phyloP scores from a whole-genome alignment of 441 rosid genomes.

The Pelargonium cotyledonis region DNA sequence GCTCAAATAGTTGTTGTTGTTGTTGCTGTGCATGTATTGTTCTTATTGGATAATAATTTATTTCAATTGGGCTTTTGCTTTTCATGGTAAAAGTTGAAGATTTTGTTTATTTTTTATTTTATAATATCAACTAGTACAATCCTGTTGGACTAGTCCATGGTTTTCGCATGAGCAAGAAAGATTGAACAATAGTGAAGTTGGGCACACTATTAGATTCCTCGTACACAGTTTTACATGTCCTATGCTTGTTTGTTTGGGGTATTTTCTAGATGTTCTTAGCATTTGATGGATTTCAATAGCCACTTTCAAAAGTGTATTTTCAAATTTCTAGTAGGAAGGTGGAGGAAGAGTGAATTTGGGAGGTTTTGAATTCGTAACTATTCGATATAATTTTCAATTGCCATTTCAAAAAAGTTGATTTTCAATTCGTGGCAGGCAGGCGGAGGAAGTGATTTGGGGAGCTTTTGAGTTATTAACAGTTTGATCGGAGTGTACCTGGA shows the following conservation, averaged over 20 bases:
- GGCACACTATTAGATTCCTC: background rate
- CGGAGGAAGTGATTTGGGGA: background rate
- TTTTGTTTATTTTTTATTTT: background rate
- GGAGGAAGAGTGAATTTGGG: background rate
- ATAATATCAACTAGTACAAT: background rate
- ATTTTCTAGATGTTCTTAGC: background rate
- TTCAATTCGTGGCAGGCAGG: background rate
- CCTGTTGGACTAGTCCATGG: background rate
- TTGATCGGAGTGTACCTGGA: background rate
- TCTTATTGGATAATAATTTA: background rate
- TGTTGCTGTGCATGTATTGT: background rate
- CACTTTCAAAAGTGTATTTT: background rate
- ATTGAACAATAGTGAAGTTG: background rate
- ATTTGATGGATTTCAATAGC: background rate
- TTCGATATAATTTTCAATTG: background rate
- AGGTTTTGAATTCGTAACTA: background rate
- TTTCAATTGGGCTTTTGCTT: background rate
- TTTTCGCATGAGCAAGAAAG: background rate
- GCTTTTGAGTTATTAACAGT: background rate
- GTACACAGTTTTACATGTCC: background rate
- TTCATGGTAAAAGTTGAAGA: background rate
- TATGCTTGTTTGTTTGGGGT: background rate
- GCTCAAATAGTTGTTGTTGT: too few species aligned
- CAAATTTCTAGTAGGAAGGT: background rate
- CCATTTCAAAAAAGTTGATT: background rate